Base-by-base conservation (phyloP, 768 basidiomycete genomes). In the Tylopilus subfusipes region DNA sequence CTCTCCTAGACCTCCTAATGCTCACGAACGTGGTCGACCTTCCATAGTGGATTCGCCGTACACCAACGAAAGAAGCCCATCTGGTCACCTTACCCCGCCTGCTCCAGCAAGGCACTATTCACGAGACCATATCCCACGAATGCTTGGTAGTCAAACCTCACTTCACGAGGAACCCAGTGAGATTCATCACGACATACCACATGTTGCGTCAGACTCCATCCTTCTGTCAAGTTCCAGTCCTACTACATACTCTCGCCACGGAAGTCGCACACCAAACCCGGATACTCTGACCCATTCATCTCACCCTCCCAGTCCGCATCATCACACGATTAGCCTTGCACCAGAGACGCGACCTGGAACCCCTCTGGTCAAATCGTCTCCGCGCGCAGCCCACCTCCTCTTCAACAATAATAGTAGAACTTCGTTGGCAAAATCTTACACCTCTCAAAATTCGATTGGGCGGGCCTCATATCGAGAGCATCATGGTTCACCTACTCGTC, bases 381-480 rank as follows among this genome's bases (percentile, higher is more conserved):
- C 31, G 0, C 47, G 9, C n/a, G 2, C 19, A 18, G 16, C 29
- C 1, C 25, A 50, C 34, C 24, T 43, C 24, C 22, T 42, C 25
- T 29, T 39, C 11, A 18, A 52, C 43, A 1, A 24, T 14, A 31
- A 30, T 16, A n/a, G 48, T 19, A n/a, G 19, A 34, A 48, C 63
- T 11, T 55, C 59, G 3, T 38, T 19, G 27, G 11, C 39, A 10
- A 56, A 27, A 22, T 66, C 36, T 4, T 10, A n/a, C 4, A 42
- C 38, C 46, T 61, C 64, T 55, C 38, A 36, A 50, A 50, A 24
- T 19, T 66, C 68, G 3, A 21, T n/a, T 21, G 68, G 64, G 11
- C 66, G 64, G 27, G 47, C 55, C 1, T 64, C 67, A 18, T 65
- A 66, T 47, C 64, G 63, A 43, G 52, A 40, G 11, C 51, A 68